Evolutionary conservation across 2,329 filamentous ascomycete species (phyloP), one percentile per base, ranked within the genome.

Genomic region (Stromatinia cepivora): DNA sequence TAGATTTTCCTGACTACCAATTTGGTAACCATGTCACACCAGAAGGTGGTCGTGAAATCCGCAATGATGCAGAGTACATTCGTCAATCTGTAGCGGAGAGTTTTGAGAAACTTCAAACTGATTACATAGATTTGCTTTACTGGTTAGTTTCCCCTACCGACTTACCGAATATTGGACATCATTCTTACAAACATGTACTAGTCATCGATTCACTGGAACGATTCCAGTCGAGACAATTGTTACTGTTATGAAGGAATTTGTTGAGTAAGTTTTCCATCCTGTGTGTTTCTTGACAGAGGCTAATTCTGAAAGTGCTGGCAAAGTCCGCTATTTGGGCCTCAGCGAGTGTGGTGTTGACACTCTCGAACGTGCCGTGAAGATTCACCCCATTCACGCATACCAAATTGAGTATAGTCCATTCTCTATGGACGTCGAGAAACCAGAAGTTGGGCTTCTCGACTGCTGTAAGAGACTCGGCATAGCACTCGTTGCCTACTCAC

Each of bases 261-360:
- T 69, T 20, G 67, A 69, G 67, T 69, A 66, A 36, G 61, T 39
- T 9, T 6, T 22, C 4, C 15, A 8, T 52, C 20, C 57, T 20
- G 1, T 45, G 15, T 17, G 2, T 8, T 42, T 1, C 20, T 25
- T 50, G n/a, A 39, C 1, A 17, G 1, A 76, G 82, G 75, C 78
- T 75, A 9, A 75, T 79, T 58, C 71, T 81, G 11, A 78, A 80
- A 80, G 79, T 8, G 82, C 84, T 72, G 85, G 85, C 69, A 87
- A 86, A 75, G 84, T 88, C 76, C 83, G 82, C 67, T 79, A 86
- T 75, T 77, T 89, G 11, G 87, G 86, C n/a, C 74, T 88, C 7
- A 85, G 81, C 4, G 85, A 87, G 72, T 79, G 82, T 70, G 81
- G 81, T 10, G 81, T 83, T 3, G 76, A 78, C 5, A 84, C 84